Base-by-base conservation (phyloP, 805 yeast species). In the Yamadazyma ubonensis region DNA sequence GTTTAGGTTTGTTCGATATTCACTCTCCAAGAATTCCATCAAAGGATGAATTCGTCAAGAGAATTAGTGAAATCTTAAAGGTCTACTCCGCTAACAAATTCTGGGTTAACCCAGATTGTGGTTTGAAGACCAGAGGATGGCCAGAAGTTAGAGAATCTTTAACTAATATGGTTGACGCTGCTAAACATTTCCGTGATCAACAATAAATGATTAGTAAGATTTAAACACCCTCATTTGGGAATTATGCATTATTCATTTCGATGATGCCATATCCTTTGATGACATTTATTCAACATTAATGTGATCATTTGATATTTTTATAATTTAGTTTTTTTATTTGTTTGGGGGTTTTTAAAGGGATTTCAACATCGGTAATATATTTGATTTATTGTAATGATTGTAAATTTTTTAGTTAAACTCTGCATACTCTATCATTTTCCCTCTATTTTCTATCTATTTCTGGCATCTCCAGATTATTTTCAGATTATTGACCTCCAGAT, bases 101-200 rank as follows among this genome's bases (percentile, higher is more conserved):
- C 82, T 93, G 99, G 99, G 95, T 93, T 67, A 93, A 93, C 95
- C 99, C 99, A 65, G 99, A 93, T 79, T 93, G 99, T 83, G 99
- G 99, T 82, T 83, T 93, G 73, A 93, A 93, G 86, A 93, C 99
- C 71, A 90, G 99, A 84, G 96, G 96, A 59, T 93, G 99, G 99
- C 88, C 86, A 59, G 99, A 93, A 81, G 87, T 91, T 60, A 88
- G 75, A 67, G 89, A 83, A 65, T 88, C 95, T 62, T 83, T 93
- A 73, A 86, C 95, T 71, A 86, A 93, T 77, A 93, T 93, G 99
- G 98, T 93, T 68, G 93, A 86, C 56, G 98, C 99, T 65, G 98
- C 98, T 64, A 91, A 93, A 81, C 80, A 79, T 74, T 91, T 78
- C 95, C 61, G 74, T 54, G 70, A 60, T 44, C 61, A 70, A 60